Base-by-base conservation (phyloP, 768 basidiomycete species). In the Auriscalpium vulgare region DNA sequence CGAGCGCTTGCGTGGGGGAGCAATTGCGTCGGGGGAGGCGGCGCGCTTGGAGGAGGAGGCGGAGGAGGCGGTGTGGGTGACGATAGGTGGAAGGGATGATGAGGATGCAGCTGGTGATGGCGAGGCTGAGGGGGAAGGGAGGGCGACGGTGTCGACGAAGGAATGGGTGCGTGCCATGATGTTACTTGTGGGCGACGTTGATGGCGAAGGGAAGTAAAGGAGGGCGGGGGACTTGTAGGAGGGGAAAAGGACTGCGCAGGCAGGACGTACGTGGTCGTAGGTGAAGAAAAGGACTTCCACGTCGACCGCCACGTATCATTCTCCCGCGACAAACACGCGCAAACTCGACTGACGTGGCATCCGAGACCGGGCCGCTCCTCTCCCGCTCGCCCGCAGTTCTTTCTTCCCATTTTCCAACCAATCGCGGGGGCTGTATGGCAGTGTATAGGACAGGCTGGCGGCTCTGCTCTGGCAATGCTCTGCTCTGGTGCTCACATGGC, bases 1-100 rank as follows among this genome's bases (percentile, higher is more conserved):
- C 37, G 81, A 68, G 34, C 90, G 88, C 67, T 92, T 92, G 62
- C 88, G 85, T 34, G 88, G 79, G 13, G 85, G 81, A 35, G 47
- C 21, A 14, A 17, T 17, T 50, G 56, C 37, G 58, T 56, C 49
- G 56, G 53, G 47, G 51, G 59, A 64, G 36, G 59, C 54, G 47
- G 59, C 43, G 48, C 56, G 48, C 21, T 60, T 55, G 53, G 52
- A 51, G 37, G 59, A 21, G 19, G 59, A 38, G 3, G 53, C 21
- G 23, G 16, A 10, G 17, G 50, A 37, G 19, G 38, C 17, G 8
- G 40, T 43, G 40, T 14, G 13, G 40, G 40, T 6, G 40, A 17
- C 7, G 1, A 43, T 53, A 21, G 44, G 21, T 0, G 56, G 23
- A 17, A 50, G 50, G 16, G 61, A 50, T 46, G 61, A 55, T 10